phyloP scores from a whole-genome alignment of 1,284 basidiomycete species.

The Lentinula novae-zelandiae region DNA sequence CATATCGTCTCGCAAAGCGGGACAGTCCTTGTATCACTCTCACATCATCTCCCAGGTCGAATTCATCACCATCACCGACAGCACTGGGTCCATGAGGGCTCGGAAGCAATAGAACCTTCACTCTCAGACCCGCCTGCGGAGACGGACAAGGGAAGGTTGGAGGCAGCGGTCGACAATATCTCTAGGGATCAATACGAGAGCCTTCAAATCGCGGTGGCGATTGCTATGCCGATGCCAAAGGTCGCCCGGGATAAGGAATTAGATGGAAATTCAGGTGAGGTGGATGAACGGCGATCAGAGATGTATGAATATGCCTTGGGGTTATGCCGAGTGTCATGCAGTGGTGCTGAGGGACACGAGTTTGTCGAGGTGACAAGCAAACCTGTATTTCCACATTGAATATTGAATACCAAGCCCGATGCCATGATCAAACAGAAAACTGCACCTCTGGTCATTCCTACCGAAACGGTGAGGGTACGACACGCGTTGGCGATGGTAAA shows the following conservation, averaged over 20 bases:
- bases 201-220: conserved; percentile 35
- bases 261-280: no score
- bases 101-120: no score
- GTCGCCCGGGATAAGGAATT: background rate
- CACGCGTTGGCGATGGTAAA: background rate
- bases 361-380: background rate
- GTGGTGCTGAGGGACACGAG: background rate
- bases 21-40: background rate
- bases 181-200: background rate
- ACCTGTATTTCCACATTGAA: background rate
- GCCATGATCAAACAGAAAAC: background rate
- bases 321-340: background rate
- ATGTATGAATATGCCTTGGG: conserved; percentile 1
- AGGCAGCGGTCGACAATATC: no score
- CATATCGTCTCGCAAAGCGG: background rate
- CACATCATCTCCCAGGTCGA: background rate
- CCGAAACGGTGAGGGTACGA: background rate
- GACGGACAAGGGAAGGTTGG: background rate
- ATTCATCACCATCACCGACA: background rate
- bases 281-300: background rate
- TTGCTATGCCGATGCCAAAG: conserved; percentile 38
- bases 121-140: no score
- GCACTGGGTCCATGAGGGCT: background rate
- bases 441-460: background rate
- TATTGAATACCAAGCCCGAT: background rate